Evolutionary conservation across 495 filamentous ascomycete species (phyloP).

Genomic region (Hypoxylon lenormandii): DNA sequence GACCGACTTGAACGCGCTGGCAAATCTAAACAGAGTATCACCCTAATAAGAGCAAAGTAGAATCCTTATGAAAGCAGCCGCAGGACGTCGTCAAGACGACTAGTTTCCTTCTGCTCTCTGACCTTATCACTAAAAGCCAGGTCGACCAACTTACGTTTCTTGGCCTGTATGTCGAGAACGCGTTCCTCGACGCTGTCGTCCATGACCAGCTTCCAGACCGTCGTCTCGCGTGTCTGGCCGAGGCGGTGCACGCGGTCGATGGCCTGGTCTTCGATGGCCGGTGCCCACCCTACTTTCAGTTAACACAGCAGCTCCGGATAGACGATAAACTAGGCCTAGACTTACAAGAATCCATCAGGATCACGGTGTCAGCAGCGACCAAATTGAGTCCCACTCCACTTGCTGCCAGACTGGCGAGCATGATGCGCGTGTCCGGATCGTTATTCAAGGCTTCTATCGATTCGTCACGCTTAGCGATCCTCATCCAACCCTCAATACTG

Average conservation of each 20-base stretch:
- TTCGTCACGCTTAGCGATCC: slow-evolving; percentile 71
- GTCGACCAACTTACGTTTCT: slow-evolving; percentile 82
- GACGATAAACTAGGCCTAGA: background rate
- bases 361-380: slow-evolving; percentile 86
- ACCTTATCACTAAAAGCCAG: slow-evolving; percentile 77
- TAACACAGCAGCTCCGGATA: slow-evolving; percentile 23
- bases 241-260: slow-evolving; percentile 90
- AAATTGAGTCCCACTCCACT: slow-evolving; percentile 91
- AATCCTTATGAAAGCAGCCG: slow-evolving; percentile 52
- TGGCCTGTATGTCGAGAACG: slow-evolving; percentile 81
- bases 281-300: slow-evolving; percentile 76
- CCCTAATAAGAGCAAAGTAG: background rate
- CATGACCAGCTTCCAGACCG: slow-evolving; percentile 85
- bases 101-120: slow-evolving; percentile 59
- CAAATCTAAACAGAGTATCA: background rate
- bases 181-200: slow-evolving; percentile 87
- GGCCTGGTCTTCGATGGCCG: slow-evolving; percentile 93
- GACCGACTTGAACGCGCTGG: background rate
- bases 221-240: slow-evolving; percentile 81
- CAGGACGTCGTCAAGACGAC: slow-evolving; percentile 57
- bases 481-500: slow-evolving; percentile 88
- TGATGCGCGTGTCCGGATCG: slow-evolving; percentile 76
- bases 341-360: slow-evolving; percentile 78
- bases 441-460: slow-evolving; percentile 74
- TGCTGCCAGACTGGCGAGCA: slow-evolving; percentile 85